These are phyloP conservation scores for Eucalyptus victrix DNA, from an alignment of 345 rosid genomes.

Conservation along the genomic window DNA sequence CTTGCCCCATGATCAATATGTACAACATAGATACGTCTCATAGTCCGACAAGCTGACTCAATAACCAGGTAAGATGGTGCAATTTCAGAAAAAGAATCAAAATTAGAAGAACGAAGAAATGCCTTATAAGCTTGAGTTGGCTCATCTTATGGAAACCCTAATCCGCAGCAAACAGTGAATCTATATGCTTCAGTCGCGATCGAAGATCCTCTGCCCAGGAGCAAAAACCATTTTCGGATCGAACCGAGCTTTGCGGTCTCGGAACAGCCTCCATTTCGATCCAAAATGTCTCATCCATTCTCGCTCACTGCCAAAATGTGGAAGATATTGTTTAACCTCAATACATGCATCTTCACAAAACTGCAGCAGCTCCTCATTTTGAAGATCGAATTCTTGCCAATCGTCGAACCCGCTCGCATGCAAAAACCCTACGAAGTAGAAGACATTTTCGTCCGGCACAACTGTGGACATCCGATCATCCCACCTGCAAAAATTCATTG, in stretches of 20 bases:
- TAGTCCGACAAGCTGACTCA: not conserved
- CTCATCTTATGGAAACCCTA: not conserved
- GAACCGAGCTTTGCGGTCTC: slow-evolving; percentile 38
- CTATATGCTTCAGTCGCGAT: not conserved
- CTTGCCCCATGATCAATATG: not conserved
- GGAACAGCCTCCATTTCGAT: slow-evolving; percentile 52
- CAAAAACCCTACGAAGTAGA: slow-evolving; percentile 72
- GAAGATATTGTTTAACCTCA: slow-evolving; percentile 56
- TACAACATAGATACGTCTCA: not conserved
- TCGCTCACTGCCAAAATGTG: slow-evolving; percentile 23
- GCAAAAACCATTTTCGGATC: slow-evolving; percentile 74
- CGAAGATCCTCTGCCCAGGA: slow-evolving; percentile 81
- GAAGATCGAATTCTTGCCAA: slow-evolving; percentile 40
- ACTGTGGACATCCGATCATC: slow-evolving; percentile 57
- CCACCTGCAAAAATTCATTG: slow-evolving; percentile 43
- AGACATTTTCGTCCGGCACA: slow-evolving; percentile 62
- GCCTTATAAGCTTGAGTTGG: not conserved
- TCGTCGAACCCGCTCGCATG: slow-evolving; percentile 51
- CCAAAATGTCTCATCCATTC: slow-evolving; percentile 79
- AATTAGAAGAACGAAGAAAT: not conserved
- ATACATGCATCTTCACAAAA: slow-evolving; percentile 47
- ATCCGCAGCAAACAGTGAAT: not conserved
- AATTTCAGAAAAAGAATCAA: not conserved
- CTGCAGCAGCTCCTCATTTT: slow-evolving; percentile 38
- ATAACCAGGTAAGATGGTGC: not conserved